Conservation (phyloP, 495 filamentous ascomycete genomes). For the Penicillium soppii region DNA sequence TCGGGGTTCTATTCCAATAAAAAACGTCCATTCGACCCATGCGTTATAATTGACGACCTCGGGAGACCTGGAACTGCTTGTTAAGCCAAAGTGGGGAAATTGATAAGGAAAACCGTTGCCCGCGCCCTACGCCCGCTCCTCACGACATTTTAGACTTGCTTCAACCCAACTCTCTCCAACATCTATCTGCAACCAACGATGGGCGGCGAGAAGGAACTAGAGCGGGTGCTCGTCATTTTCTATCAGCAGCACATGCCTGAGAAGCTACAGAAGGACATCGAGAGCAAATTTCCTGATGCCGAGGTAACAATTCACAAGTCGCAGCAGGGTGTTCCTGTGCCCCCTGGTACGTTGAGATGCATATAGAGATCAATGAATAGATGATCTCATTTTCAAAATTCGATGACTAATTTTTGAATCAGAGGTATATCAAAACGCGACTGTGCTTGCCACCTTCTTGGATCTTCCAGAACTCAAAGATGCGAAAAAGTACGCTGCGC, state of each 20-base stretch:
- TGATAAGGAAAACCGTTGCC: background rate
- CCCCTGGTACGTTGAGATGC: slow-evolving; percentile 12
- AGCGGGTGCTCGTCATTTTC: slow-evolving; percentile 46
- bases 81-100: slow-evolving; percentile 1
- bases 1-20: background rate
- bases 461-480: slow-evolving; percentile 46
- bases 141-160: background rate
- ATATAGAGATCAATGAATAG: too few species aligned
- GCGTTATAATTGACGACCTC: background rate
- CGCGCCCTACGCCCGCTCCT: background rate
- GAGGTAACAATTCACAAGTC: slow-evolving; percentile 39
- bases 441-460: slow-evolving; percentile 60
- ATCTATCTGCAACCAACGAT: background rate
- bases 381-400: background rate
- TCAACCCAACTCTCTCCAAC: background rate
- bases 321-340: slow-evolving; percentile 8
- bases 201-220: slow-evolving; percentile 6
- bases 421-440: slow-evolving; percentile 60
- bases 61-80: background rate
- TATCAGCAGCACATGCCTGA: slow-evolving; percentile 34
- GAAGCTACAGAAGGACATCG: slow-evolving; percentile 40
- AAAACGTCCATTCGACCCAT: background rate
- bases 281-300: slow-evolving; percentile 50
- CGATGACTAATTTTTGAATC: background rate
- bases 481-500: slow-evolving; percentile 20